Evolutionary conservation across 2,329 filamentous ascomycete genomes (phyloP), one percentile per base, ranked within the genome.

Genomic region (Cladorrhinum sp.): DNA sequence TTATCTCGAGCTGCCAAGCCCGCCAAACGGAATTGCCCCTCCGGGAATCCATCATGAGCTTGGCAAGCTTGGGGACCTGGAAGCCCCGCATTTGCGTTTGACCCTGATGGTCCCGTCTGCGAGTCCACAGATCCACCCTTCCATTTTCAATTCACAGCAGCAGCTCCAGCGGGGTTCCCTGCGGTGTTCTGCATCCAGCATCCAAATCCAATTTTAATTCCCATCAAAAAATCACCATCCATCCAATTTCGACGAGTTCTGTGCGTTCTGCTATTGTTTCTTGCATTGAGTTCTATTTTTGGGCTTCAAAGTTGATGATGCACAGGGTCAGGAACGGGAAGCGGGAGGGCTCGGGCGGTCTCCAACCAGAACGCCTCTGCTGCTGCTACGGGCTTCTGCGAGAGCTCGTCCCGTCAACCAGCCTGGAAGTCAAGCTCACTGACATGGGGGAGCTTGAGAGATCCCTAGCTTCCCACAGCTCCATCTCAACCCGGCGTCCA

Each of bases 401-500:
- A 32, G 55, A 58, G 55, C 55, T 64, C 59, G 22, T 50, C 25
- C 41, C 41, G 41, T 45, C 41, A 36, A 16, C 32, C 32, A 36
- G 32, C 32, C 41, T 22, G 41, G n/a, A 45, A 56, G 53, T n/a
- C 3, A 29, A 51, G 60, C 60, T 58, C 22, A 22, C 41, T 58
- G 55, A 53, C 49, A 58, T 61, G 50, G 53, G 52, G 60, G 56
- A 65, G 64, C 64, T 65, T 50, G 55, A 55, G 29, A 49, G 53
- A 51, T 55, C 62, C 57, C 62, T 55, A 58, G 53, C 57, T 60
- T 24, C 50, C 52, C 38, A 55, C 24, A 64, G 60, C 62, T 64
- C 59, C 63, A 59, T 56, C 24, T 2, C 41, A 20, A 41, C 51
- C 45, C 32, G 32, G 27, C 52, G 38, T 13, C 66, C 64, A 68